phyloP scores from a whole-genome alignment of 148 eudicot genomes.

The Arbutus unedo region DNA sequence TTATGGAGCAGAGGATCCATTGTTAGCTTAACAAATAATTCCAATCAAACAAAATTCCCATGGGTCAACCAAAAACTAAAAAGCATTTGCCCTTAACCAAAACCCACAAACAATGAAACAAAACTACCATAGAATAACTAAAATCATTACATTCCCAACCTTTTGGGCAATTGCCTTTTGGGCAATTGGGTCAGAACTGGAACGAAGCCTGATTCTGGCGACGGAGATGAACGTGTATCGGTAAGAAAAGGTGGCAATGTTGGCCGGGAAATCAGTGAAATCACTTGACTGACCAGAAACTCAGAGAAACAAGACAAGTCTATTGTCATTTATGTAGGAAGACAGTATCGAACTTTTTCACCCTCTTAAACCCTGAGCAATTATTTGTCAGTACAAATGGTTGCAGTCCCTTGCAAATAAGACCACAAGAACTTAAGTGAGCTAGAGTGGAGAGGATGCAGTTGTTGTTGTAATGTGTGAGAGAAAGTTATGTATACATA shows the following conservation, averaged over 20 bases:
- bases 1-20: not conserved
- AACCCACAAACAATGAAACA: too few species aligned
- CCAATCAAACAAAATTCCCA: not conserved
- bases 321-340: not conserved
- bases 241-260: not conserved
- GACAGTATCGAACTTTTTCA: not conserved
- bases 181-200: too few species aligned
- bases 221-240: not conserved
- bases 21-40: not conserved
- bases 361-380: not conserved
- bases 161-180: too few species aligned
- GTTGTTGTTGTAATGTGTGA: not conserved
- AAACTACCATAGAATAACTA: too few species aligned
- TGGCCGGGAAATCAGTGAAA: not conserved
- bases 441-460: not conserved
- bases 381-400: not conserved
- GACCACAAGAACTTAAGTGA: not conserved
- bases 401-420: not conserved
- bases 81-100: too few species aligned
- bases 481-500: not conserved
- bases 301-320: not conserved
- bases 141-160: too few species aligned
- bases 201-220: not conserved
- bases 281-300: not conserved
- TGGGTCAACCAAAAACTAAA: not conserved